Conservation (phyloP, 495 filamentous ascomycete species). For the Glarea lozoyensis region DNA sequence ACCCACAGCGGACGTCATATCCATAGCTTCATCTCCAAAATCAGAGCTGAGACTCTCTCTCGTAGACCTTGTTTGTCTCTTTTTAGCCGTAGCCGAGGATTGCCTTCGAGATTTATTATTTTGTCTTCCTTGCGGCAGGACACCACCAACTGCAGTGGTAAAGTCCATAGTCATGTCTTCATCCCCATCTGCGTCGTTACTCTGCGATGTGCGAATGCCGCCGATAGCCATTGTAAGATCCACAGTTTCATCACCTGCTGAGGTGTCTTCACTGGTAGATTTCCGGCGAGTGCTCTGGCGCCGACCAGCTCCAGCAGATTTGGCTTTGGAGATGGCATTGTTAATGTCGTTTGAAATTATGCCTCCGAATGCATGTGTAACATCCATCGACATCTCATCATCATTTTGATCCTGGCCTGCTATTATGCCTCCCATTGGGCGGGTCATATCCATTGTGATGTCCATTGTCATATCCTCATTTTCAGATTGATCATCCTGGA, state of each 20-base stretch:
- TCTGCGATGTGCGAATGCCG: slow-evolving; percentile 32
- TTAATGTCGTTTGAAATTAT: slow-evolving; percentile 45
- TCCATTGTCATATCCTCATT: slow-evolving; percentile 42
- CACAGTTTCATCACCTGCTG: slow-evolving; percentile 59
- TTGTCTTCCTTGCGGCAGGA: slow-evolving; percentile 42
- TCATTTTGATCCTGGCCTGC: slow-evolving; percentile 28
- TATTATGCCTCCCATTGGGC: slow-evolving; percentile 73
- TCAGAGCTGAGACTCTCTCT: slow-evolving; percentile 14
- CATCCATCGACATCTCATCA: slow-evolving; percentile 68
- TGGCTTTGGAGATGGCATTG: slow-evolving; percentile 4
- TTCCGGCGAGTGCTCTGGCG: slow-evolving; percentile 22
- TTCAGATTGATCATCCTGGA: slow-evolving; percentile 21
- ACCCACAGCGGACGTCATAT: slow-evolving; percentile 65
- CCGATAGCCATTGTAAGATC: slow-evolving; percentile 71
- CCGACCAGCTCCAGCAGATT: slow-evolving; percentile 13
- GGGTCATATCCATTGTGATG: slow-evolving; percentile 80
- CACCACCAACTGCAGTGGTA: slow-evolving; percentile 71
- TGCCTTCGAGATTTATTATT: slow-evolving; percentile 15
- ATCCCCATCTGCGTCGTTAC: slow-evolving; percentile 27
- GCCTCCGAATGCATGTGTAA: slow-evolving; percentile 71
- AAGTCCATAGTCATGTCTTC: slow-evolving; percentile 83
- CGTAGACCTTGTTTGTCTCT: background rate
- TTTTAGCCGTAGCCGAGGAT: slow-evolving; percentile 6
- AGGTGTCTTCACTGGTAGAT: slow-evolving; percentile 19
- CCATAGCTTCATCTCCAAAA: slow-evolving; percentile 45